Evolutionary conservation across 192 early-diverging fungal genomes (phyloP).

Genomic region (Coemansia sp.): DNA sequence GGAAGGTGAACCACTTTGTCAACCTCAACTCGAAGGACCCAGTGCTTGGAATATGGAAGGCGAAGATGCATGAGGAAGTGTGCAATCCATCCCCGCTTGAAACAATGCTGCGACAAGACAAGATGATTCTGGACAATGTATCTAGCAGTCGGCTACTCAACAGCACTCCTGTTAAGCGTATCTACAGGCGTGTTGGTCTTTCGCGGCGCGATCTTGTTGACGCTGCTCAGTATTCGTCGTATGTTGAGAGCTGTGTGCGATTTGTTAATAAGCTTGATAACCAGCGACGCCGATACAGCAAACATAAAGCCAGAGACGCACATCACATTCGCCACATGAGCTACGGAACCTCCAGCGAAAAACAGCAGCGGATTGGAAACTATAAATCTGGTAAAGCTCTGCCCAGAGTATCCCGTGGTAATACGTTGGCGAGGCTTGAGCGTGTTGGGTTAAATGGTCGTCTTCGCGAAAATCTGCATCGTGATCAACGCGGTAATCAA

Average conservation of each 20-base stretch:
- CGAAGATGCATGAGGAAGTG: constrained; percentile 52
- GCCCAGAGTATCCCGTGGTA: constrained; percentile 13
- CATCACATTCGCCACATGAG: not conserved
- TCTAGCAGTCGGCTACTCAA: constrained; percentile 12
- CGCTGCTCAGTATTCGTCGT: constrained; percentile 38
- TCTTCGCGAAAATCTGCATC: constrained; percentile 31
- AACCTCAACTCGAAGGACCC: constrained; percentile 38
- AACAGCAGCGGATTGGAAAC: not conserved
- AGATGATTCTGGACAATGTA: constrained; percentile 2
- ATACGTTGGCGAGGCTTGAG: constrained; percentile 14
- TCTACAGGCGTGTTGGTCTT: constrained; percentile 42
- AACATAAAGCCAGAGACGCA: constrained; percentile 10
- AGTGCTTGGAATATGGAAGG: constrained; percentile 52
- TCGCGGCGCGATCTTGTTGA: constrained; percentile 40
- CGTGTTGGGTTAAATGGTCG: constrained; percentile 26
- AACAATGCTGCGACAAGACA: constrained; percentile 15
- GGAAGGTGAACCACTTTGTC: constrained; percentile 46
- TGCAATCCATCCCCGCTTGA: constrained; percentile 33
- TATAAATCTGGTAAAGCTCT: constrained; percentile 12
- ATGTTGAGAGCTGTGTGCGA: constrained; percentile 37
- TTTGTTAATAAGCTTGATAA: constrained; percentile 32
- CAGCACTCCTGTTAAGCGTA: constrained; percentile 34
- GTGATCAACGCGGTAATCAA: constrained; percentile 28
- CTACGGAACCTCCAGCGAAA: constrained; percentile 17
- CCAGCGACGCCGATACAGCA: constrained; percentile 17